These are phyloP conservation scores for Pachysolen tannophilus DNA, from an alignment of 805 yeast genomes.

Conservation along the genomic window DNA sequence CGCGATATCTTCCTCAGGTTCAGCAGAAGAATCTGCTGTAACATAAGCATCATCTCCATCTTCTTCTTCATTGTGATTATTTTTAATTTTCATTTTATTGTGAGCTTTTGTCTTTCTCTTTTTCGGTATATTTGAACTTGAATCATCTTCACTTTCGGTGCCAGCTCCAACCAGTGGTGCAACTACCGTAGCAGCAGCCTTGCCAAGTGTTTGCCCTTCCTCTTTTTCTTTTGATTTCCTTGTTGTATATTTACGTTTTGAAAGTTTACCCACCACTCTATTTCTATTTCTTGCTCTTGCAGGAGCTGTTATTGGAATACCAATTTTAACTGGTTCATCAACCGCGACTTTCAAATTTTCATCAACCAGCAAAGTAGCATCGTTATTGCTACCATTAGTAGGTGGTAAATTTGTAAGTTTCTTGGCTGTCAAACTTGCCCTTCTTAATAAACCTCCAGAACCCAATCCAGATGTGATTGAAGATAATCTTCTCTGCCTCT, in stretches of 20 bases:
- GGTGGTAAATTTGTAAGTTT: constrained; percentile 1
- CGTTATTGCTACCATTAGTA: constrained; percentile 8
- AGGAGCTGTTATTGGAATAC: constrained; percentile 6
- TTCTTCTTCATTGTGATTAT: constrained; percentile 8
- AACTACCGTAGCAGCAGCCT: too few species aligned
- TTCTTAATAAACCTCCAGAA: constrained; percentile 9
- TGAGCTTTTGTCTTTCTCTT: constrained; percentile 9
- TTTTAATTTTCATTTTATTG: constrained; percentile 11
- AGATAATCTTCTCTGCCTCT: constrained; percentile 12
- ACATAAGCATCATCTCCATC: constrained; percentile 9
- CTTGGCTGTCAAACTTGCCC: constrained; percentile 4
- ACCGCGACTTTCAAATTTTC: too few species aligned
- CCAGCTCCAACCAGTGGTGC: constrained; percentile 10
- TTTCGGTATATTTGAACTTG: constrained; percentile 8
- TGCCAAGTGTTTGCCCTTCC: too few species aligned
- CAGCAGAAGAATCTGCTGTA: constrained; percentile 7
- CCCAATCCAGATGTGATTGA: constrained; percentile 11
- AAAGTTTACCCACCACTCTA: too few species aligned
- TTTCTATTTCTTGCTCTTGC: constrained; percentile 2
- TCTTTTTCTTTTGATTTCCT: too few species aligned
- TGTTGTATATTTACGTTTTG: too few species aligned
- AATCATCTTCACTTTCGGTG: constrained; percentile 12
- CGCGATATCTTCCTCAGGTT: constrained; percentile 11
- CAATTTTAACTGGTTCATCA: constrained; percentile 8
- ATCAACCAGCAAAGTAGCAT: too few species aligned